Percentiles rank a stretch among this genome's conserved stretches.
phyloP scores from a whole-genome alignment of 129 eudicot species.

The Tanacetum coccineum region DNA sequence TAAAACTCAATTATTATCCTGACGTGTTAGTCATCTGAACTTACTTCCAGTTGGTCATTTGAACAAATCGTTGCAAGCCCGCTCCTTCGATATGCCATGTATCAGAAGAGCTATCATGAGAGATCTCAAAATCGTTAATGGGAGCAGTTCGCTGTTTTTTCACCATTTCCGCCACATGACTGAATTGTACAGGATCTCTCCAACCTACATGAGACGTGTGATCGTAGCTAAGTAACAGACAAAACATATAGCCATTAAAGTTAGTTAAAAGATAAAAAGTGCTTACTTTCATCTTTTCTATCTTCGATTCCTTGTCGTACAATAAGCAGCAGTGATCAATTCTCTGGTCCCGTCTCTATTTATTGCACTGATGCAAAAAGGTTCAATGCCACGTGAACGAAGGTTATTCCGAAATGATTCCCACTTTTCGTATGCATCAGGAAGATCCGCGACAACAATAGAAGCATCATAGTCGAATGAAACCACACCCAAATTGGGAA shows the following conservation, averaged over 20 bases:
- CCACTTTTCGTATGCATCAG: constrained; percentile 98
- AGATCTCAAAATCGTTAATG: too few species aligned
- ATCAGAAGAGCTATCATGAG: too few species aligned
- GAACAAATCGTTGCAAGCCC: too few species aligned
- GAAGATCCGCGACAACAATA: constrained; percentile 91
- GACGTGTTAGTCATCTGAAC: too few species aligned
- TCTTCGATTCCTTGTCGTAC: constrained; percentile 44
- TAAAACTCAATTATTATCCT: too few species aligned
- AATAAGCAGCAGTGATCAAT: constrained; percentile 74
- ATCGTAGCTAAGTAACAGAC: too few species aligned
- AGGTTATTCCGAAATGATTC: constrained; percentile 51
- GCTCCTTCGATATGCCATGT: too few species aligned
- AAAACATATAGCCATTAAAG: not conserved
- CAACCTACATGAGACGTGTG: too few species aligned
- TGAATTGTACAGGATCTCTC: too few species aligned
- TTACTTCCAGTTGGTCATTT: too few species aligned
- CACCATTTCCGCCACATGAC: too few species aligned
- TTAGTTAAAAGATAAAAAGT: constrained; percentile 3
- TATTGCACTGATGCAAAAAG: constrained; percentile 11
- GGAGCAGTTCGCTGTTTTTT: too few species aligned
- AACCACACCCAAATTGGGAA: constrained; percentile 90
- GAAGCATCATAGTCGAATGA: constrained; percentile 79
- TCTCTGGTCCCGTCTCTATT: constrained; percentile 74
- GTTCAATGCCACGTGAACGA: constrained; percentile 56
- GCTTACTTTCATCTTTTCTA: constrained; percentile 42